These are phyloP conservation scores for Hansenula anomala DNA, from an alignment of 1,139 yeast species.

Conservation along the genomic window DNA sequence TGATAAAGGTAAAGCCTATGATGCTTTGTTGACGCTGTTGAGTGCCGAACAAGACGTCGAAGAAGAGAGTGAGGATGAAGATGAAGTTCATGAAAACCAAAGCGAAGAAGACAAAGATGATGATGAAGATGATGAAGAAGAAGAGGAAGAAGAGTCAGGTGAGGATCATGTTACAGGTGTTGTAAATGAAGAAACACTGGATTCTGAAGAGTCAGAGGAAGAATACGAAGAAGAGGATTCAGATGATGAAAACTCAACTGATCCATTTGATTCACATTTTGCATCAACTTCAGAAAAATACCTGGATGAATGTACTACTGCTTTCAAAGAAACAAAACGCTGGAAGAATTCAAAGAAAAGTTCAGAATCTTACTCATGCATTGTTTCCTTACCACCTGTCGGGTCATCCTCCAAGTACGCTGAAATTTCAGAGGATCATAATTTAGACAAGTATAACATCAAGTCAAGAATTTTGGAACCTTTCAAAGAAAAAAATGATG, in stretches of 20 bases:
- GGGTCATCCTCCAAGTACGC: constrained; percentile 8
- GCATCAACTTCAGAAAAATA: constrained; percentile 44
- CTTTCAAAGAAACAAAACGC: constrained; percentile 6
- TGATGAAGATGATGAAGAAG: constrained; percentile 29
- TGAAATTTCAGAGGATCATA: constrained; percentile 14
- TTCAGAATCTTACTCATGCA: constrained; percentile 8
- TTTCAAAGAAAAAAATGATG: constrained; percentile 18
- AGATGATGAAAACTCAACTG: constrained; percentile 32
- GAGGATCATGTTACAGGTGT: constrained; percentile 7
- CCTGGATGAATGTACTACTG: constrained; percentile 27
- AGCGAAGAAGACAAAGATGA: constrained; percentile 23
- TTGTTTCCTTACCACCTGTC: constrained; percentile 16
- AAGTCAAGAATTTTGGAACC: constrained; percentile 26
- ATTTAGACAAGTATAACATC: constrained; percentile 26
- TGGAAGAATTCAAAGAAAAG: constrained; percentile 15
- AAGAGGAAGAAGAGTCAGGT: constrained; percentile 28
- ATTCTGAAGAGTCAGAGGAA: constrained; percentile 28
- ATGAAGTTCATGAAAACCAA: constrained; percentile 15
- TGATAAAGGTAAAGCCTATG: constrained; percentile 52
- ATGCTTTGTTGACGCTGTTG: constrained; percentile 70
- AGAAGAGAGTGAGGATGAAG: constrained; percentile 16
- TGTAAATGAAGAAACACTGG: constrained; percentile 27
- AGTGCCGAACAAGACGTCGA: constrained; percentile 42
- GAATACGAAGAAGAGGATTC: constrained; percentile 26
- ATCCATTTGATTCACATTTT: constrained; percentile 77